Evolutionary conservation across 495 filamentous ascomycete species (phyloP).

Genomic region (Lasiosphaeriaceae sp.): DNA sequence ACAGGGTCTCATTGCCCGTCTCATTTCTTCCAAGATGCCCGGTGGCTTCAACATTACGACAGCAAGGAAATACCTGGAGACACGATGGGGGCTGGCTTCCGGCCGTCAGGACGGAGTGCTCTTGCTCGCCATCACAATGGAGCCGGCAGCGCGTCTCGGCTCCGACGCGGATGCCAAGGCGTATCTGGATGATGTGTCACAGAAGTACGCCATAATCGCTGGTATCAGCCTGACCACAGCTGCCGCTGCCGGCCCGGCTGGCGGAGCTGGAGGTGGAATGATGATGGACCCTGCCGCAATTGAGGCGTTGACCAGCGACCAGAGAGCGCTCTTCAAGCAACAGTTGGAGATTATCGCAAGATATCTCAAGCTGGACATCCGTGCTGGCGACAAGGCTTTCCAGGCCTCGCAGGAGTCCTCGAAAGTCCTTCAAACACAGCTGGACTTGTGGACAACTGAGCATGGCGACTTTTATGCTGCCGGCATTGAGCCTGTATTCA

Average conservation of each 20-base stretch:
- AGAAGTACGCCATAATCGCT: slow-evolving; percentile 83
- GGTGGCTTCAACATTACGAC: slow-evolving; percentile 98
- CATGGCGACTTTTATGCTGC: slow-evolving; percentile 94
- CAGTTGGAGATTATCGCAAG: slow-evolving; percentile 91
- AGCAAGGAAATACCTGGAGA: slow-evolving; percentile 90
- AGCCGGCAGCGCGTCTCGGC: slow-evolving; percentile 81
- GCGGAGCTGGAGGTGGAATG: slow-evolving; percentile 74
- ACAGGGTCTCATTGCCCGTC: slow-evolving; percentile 83
- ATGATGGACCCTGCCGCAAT: slow-evolving; percentile 99
- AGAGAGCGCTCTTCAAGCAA: slow-evolving; percentile 91
- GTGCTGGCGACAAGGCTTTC: slow-evolving; percentile 90
- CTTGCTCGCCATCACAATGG: slow-evolving; percentile 84
- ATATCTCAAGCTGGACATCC: slow-evolving; percentile 94
- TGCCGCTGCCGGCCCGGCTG: slow-evolving; percentile 66
- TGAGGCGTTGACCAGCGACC: slow-evolving; percentile 95
- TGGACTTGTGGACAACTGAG: slow-evolving; percentile 92
- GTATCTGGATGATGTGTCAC: slow-evolving; percentile 78
- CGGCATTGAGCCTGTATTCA: slow-evolving; percentile 93
- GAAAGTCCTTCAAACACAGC: slow-evolving; percentile 80
- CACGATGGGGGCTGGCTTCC: slow-evolving; percentile 81
- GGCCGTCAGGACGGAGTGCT: slow-evolving; percentile 92
- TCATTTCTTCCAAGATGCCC: slow-evolving; percentile 99
- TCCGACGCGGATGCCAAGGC: slow-evolving; percentile 88
- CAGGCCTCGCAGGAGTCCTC: slow-evolving; percentile 78
- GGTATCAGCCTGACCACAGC: slow-evolving; percentile 83